Percentiles rank a stretch among this genome's conserved stretches.
phyloP scores from a whole-genome alignment of 78 protist genomes.

The Dictyostelium purpureum region DNA sequence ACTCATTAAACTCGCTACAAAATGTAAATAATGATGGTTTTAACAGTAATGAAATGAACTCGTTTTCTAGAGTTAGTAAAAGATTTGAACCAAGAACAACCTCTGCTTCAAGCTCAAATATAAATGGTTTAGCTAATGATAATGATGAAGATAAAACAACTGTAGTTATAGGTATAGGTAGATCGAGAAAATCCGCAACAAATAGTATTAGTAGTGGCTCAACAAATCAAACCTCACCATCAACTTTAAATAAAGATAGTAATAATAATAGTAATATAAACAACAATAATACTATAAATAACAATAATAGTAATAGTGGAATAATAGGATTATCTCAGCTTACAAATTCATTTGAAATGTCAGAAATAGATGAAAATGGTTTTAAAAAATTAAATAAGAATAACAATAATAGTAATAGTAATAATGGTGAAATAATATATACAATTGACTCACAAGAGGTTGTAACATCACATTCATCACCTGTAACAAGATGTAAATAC shows the following conservation, averaged over 20 bases:
- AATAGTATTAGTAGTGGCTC: background rate
- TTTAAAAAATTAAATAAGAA: background rate
- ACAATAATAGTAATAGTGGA: background rate
- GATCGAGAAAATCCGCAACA: constrained; percentile 40
- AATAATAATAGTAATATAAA: background rate
- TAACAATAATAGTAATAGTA: background rate
- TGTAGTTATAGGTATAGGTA: constrained; percentile 59
- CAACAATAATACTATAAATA: background rate
- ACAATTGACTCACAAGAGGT: constrained; percentile 58
- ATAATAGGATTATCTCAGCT: background rate
- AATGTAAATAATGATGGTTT: background rate
- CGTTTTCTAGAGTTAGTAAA: constrained; percentile 28
- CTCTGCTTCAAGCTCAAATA: background rate
- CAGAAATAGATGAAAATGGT: constrained; percentile 64
- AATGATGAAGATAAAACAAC: background rate
- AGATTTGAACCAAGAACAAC: background rate
- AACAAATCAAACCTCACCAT: background rate
- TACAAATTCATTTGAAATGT: constrained; percentile 36
- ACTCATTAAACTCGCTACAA: background rate
- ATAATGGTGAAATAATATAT: background rate
- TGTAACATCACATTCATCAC: constrained; percentile 50
- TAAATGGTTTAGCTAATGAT: background rate
- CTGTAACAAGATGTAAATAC: constrained; percentile 57
- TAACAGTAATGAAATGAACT: background rate
- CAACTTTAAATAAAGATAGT: background rate